Percentiles rank a stretch among this genome's conserved stretches.
These are phyloP conservation scores for Aspergillus neoniger DNA, from an alignment of 2,329 filamentous ascomycete genomes.

Conservation along the genomic window DNA sequence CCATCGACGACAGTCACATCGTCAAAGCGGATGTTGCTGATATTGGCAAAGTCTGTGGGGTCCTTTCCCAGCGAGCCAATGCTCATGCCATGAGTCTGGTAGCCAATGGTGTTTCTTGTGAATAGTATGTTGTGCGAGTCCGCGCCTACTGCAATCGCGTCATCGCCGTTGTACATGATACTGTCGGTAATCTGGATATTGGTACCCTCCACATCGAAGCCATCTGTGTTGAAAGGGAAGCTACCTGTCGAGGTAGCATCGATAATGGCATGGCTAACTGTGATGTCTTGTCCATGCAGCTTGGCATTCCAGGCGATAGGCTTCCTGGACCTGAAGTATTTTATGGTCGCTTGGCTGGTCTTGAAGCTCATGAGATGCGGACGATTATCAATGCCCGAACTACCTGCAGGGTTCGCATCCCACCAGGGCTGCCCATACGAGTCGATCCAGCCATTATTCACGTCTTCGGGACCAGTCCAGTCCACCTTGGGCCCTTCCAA, in stretches of 20 bases:
- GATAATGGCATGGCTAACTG: conserved; percentile 44
- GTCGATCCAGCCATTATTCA: conserved; percentile 48
- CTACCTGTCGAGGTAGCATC: conserved; percentile 40
- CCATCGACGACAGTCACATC: conserved; percentile 46
- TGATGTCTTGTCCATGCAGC: conserved; percentile 44
- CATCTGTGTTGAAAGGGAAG: conserved; percentile 48
- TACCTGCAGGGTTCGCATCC: conserved; percentile 45
- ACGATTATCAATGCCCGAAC: conserved; percentile 41
- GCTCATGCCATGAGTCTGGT: conserved; percentile 48
- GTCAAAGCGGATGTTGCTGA: conserved; percentile 47
- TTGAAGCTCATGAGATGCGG: conserved; percentile 47
- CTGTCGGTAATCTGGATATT: conserved; percentile 34
- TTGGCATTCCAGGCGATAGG: conserved; percentile 49
- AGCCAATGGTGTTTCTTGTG: conserved; percentile 45
- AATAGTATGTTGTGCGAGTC: conserved; percentile 44
- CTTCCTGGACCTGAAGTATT: conserved; percentile 47
- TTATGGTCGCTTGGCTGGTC: conserved; percentile 39
- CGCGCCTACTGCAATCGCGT: conserved; percentile 45
- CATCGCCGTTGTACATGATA: conserved; percentile 47
- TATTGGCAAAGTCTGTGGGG: conserved; percentile 38
- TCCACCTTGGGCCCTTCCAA: conserved; percentile 30
- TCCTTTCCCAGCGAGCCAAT: conserved; percentile 48
- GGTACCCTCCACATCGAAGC: conserved; percentile 34
- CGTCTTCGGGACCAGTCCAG: conserved; percentile 36
- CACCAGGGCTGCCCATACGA: conserved; percentile 51